A percentile compares a stretch with the other conserved stretches of the same genome.
Evolutionary conservation across 768 basidiomycete genomes (phyloP).

Genomic region (Suillus paluster): DNA sequence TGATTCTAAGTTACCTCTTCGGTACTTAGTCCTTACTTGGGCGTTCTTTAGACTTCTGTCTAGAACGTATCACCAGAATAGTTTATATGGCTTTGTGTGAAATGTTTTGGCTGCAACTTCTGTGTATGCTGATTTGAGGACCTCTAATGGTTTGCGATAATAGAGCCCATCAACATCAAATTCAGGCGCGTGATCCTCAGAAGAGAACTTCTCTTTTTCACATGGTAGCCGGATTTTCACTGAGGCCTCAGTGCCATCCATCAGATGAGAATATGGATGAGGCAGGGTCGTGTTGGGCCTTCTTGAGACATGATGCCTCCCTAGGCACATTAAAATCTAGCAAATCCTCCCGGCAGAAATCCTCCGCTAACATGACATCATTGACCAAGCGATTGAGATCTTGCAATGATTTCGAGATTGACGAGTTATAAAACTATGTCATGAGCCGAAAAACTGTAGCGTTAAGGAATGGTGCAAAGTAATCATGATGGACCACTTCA

Average conservation of each 20-base stretch:
- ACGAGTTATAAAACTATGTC: constrained; percentile 5
- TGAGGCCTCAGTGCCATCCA: neutral
- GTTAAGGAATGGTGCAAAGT: neutral
- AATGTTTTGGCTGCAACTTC: neutral
- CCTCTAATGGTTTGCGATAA: constrained; percentile 4
- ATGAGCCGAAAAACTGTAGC: constrained; percentile 1
- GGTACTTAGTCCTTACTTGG: too few species aligned
- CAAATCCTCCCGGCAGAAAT: constrained; percentile 15
- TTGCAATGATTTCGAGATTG: constrained; percentile 5
- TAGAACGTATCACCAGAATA: too few species aligned
- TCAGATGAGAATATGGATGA: neutral
- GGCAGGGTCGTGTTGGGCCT: neutral
- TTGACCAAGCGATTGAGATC: constrained; percentile 6
- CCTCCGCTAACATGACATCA: neutral
- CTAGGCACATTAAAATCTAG: neutral
- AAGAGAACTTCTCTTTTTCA: neutral
- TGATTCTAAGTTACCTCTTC: too few species aligned
- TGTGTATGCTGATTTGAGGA: neutral
- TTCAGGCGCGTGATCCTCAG: neutral
- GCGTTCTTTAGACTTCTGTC: too few species aligned
- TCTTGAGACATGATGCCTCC: neutral
- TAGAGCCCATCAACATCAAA: neutral
- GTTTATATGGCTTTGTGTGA: neutral
- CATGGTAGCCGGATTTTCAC: neutral
- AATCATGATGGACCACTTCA: neutral